Evolutionary conservation across 805 yeast genomes (phyloP), one percentile per base, ranked within the genome.

Genomic region (Candida maris): DNA sequence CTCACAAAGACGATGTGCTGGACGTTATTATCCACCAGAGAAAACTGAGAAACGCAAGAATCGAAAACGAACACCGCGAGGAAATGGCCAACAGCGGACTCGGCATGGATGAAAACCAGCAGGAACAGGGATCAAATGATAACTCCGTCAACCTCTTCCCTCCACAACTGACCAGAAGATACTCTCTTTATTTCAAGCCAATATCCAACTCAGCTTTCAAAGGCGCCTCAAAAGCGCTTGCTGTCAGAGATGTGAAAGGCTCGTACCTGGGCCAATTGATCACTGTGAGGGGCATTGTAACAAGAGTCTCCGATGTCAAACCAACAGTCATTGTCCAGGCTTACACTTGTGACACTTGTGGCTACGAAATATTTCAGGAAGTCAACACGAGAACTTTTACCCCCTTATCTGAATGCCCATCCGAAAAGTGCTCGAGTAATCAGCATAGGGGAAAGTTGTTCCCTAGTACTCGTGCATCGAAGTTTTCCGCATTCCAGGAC

Each of bases 261-360:
- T 66, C 71, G 25, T 79, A 77, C 46, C 71, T 93, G 34, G 99
- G 99, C 32, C 79, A 83, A 51, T 74, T 85, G 44, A 84, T 93
- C 52, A 89, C 96, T 1, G 84, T 89, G 4, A 71, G 96, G 45
- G 99, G 98, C 38, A 89, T 93, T 48, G 87, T 91, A 34, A 93
- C 97, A 6, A 73, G 98, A 48, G 96, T 89, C 4, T 82, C 95
- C 2, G 99, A 93, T 59, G 98, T 93, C 29, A 91, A 89, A 61
- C 99, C 99, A 4, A 71, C 86, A 5, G 85, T 93, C 6, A 68
- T 76, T 42, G 97, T 93, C 36, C 87, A 83, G 51, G 97, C 98
- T 1, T 94, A 91, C 59, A 86, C 97, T 5, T 93, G 99, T 66
- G 98, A 93, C 59, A 84, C 84, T 52, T 93, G 99, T 70, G 99